Evolutionary conservation across 352 stramenopile species (phyloP).

Genomic region (Pythium brassicae): DNA sequence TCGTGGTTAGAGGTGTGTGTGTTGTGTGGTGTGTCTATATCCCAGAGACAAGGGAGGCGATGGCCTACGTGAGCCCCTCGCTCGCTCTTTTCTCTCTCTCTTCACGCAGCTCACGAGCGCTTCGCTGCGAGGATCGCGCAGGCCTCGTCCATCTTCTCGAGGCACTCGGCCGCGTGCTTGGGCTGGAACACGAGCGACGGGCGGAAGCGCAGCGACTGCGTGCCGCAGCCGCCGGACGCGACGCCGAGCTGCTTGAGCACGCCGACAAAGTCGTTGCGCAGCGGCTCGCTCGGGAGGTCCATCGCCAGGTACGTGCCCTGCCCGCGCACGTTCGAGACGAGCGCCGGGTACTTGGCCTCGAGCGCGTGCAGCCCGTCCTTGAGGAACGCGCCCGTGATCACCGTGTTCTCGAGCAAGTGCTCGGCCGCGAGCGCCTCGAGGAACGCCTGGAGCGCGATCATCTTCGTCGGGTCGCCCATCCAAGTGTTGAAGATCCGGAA

Average conservation of each 20-base stretch:
- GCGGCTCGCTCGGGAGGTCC: slow-evolving; percentile 55
- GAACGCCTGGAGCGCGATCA: slow-evolving; percentile 76
- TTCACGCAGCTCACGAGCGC: background rate
- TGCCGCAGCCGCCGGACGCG: slow-evolving; percentile 60
- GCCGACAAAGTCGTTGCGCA: slow-evolving; percentile 61
- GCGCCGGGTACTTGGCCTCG: slow-evolving; percentile 37
- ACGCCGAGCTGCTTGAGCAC: slow-evolving; percentile 60
- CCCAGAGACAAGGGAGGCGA: no score
- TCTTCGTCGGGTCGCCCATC: slow-evolving; percentile 85
- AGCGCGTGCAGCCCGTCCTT: slow-evolving; percentile 47
- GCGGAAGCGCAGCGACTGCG: slow-evolving; percentile 69
- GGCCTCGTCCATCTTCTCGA: slow-evolving; percentile 63
- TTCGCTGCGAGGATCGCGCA: slow-evolving; percentile 30
- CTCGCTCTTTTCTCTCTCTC: background rate
- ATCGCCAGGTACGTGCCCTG: slow-evolving; percentile 80
- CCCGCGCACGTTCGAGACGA: slow-evolving; percentile 72
- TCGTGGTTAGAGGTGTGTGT: no score
- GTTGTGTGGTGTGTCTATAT: no score
- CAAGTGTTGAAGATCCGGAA: slow-evolving; percentile 89
- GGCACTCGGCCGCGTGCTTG: slow-evolving; percentile 64
- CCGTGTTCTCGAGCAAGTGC: slow-evolving; percentile 66
- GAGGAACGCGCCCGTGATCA: slow-evolving; percentile 64
- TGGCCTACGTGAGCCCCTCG: no score
- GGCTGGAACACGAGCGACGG: slow-evolving; percentile 76
- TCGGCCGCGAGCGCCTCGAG: slow-evolving; percentile 60